phyloP scores from a whole-genome alignment of 805 yeast genomes.

The Lachancea kluyveri region DNA sequence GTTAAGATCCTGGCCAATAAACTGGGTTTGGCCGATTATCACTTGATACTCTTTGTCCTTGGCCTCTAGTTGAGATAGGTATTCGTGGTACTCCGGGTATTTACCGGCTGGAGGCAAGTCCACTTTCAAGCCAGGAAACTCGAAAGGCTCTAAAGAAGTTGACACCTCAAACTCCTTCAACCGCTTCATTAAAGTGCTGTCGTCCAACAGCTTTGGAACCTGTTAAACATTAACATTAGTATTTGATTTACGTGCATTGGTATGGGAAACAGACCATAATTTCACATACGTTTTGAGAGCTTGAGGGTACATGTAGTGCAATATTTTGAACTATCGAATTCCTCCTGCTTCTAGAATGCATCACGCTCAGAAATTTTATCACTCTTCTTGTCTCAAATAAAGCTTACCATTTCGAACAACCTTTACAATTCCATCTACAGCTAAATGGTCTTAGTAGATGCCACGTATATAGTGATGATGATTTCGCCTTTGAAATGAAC shows the following conservation, averaged over 20 bases:
- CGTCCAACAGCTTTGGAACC: slow-evolving; percentile 3
- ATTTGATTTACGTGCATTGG: no score
- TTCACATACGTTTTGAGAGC: slow-evolving; percentile 1
- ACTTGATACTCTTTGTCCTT: slow-evolving; percentile 35
- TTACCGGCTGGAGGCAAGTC: no score
- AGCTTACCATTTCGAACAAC: no score
- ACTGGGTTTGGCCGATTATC: slow-evolving; percentile 34
- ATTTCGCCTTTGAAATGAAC: no score
- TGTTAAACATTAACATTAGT: slow-evolving; percentile 2
- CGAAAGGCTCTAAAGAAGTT: no score
- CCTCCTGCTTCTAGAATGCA: slow-evolving; percentile 42
- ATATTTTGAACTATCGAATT: slow-evolving; percentile 58
- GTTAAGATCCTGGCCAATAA: slow-evolving; percentile 25
- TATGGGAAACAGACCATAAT: neutral
- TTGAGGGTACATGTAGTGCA: slow-evolving; percentile 36
- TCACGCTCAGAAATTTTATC: no score
- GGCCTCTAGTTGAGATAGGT: slow-evolving; percentile 25
- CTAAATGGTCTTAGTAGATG: no score
- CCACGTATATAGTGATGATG: no score
- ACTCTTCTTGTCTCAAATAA: neutral
- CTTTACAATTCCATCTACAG: no score
- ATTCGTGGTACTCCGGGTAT: slow-evolving; percentile 16
- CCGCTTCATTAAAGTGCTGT: no score
- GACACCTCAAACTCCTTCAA: no score
- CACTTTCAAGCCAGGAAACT: no score